Conservation (phyloP, 176 grass and related monocot species). For the Leersia perrieri region DNA sequence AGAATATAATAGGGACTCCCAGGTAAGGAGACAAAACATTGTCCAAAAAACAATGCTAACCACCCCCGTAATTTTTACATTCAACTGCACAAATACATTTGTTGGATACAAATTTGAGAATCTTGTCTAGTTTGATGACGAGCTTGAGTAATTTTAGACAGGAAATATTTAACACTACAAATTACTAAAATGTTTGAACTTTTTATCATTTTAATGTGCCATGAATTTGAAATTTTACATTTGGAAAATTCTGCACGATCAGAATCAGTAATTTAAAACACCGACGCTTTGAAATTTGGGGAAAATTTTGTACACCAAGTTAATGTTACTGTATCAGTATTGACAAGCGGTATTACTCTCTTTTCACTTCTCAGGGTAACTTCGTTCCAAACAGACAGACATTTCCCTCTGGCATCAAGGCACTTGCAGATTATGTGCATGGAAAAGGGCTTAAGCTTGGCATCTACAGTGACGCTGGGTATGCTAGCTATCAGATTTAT, state of each 20-base stretch:
- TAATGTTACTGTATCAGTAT: not conserved
- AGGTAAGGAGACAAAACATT: conserved; percentile 46
- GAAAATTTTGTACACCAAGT: not conserved
- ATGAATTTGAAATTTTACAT: not conserved
- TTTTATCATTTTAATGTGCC: not conserved
- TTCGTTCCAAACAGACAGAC: conserved; percentile 52
- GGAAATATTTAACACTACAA: not conserved
- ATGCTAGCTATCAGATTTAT: conserved; percentile 37
- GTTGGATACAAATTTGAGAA: not conserved
- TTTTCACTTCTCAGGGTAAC: conserved; percentile 64
- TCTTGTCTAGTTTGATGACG: not conserved
- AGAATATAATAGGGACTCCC: conserved; percentile 67
- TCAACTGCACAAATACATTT: not conserved
- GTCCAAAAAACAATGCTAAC: conserved; percentile 5
- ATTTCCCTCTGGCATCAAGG: conserved; percentile 85
- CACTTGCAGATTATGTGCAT: conserved; percentile 87
- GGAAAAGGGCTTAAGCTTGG: conserved; percentile 80
- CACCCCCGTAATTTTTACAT: conserved; percentile 19
- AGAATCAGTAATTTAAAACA: not conserved
- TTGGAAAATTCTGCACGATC: not conserved
- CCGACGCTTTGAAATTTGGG: not conserved
- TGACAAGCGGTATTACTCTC: not conserved
- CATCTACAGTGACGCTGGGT: conserved; percentile 93
- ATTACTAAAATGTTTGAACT: not conserved
- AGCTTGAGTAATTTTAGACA: not conserved